Evolutionary conservation across 2,329 filamentous ascomycete species (phyloP), one percentile per base, ranked within the genome.

Genomic region (Epichloe gansuensis): DNA sequence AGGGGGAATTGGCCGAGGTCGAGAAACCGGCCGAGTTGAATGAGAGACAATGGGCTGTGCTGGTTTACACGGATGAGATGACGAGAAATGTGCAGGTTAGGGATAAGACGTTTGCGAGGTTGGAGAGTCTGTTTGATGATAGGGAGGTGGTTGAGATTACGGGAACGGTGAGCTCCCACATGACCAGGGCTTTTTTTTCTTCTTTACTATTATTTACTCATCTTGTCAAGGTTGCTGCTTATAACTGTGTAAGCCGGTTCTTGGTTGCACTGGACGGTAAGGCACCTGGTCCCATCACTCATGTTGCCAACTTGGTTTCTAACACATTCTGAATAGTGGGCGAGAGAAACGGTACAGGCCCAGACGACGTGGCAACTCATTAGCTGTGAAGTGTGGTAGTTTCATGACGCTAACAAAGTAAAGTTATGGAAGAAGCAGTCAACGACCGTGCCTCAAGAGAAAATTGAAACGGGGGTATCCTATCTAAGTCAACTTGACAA

Each of bases 221-320:
- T 47, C 15, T 40, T 23, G 31, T 5, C 13, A 27, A 77, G 75
- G 66, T 80, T 58, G 86, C 85, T 12, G 81, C 80, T 51, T 94
- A 94, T 65, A 94, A 94, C 64, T 90, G 86, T 63, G 87, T 94
- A 15, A 89, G 85, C 65, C 77, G 88, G 34, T 90, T 94, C 59
- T 66, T 94, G 58, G 87, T 94, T 21, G 88, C 88, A 13, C 66
- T 95, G 52, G 84, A 94, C 69, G 86, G 80, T 82, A 68, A 67
- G 78, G 70, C 31, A 31, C 47, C 51, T 39, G 23, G n/a, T 48
- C 47, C 35, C 21, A 52, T 35, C 5, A 31, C 54, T 46, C 40
- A 9, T n/a, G 21, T 25, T 40, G 47, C 39, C 50, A 39, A 21
- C 27, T 39, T 39, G 34, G 31, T 42, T n/a, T 42, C 58, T 60